A percentile compares a stretch with the other conserved stretches of the same genome.
phyloP scores from a whole-genome alignment of 441 rosid genomes.

The Bruguiera hainesii region DNA sequence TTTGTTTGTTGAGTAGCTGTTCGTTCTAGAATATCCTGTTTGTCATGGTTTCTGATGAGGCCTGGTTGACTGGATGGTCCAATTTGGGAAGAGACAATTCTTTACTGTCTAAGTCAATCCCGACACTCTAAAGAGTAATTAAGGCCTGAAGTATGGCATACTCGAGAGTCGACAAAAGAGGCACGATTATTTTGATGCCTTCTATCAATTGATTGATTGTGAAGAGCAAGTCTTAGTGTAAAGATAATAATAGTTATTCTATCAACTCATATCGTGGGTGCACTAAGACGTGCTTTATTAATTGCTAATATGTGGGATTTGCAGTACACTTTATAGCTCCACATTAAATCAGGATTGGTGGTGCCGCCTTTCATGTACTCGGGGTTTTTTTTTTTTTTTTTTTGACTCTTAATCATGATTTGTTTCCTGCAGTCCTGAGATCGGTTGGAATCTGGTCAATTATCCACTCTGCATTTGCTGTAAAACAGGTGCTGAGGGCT shows the following conservation, averaged over 20 bases:
- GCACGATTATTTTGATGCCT: too few relatives aligned
- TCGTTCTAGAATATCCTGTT: too few relatives aligned
- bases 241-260: too few relatives aligned
- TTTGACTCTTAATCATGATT: not conserved
- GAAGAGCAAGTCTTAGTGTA: too few relatives aligned
- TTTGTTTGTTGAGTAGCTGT: not conserved
- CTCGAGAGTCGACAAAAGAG: not conserved
- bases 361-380: not conserved
- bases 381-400: not conserved
- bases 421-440: not conserved
- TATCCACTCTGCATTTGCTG: not conserved
- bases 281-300: too few relatives aligned
- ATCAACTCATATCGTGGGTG: too few relatives aligned
- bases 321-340: not conserved
- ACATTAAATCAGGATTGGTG: not conserved
- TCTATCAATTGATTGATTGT: too few relatives aligned
- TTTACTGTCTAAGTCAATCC: not conserved
- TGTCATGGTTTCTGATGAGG: not conserved
- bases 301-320: not conserved
- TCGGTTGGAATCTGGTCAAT: not conserved
- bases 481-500: constrained; percentile 13
- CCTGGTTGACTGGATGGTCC: not conserved
- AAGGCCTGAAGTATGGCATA: not conserved
- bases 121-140: not conserved
- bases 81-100: not conserved